Base-by-base conservation (phyloP, 163 green algal genomes). In the Chlamydomonas reinhardtii region DNA sequence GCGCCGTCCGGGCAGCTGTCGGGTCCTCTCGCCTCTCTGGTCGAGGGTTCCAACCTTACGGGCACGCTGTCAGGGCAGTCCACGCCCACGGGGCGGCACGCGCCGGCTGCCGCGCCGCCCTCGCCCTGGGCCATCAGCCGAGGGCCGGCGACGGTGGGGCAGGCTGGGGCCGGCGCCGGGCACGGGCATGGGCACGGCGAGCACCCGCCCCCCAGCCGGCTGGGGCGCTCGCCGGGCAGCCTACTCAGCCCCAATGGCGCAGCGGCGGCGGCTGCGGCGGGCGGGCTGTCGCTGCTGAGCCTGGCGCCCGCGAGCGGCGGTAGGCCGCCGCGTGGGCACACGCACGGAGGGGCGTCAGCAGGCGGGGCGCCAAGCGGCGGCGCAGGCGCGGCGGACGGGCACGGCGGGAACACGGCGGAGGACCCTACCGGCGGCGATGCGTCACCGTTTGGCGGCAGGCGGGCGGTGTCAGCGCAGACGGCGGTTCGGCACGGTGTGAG, bases 381-480 rank as follows among this genome's bases (percentile, higher is more conserved):
- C 29, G 48, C 56, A 15, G 29, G n/a, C n/a, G 5, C 56, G 31
- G 32, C 24, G 39, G 48, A 52, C 48, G 73, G 73, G 29, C 48
- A 24, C 43, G 12, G 34, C 27, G 35, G 35, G 14, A 35, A 27
- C 4, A 62, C 32, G 32, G 34, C 52, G 14, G 74, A 82, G 6
- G 74, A 82, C 32, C 24, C 37, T 27, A 54, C 27, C 11, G 37
- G 77, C 77, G 77, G 77, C 66, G 77, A 84, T 24, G 35, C 16
- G 2, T 85, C 79, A 25, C 69, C 79, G 25, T 85, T 85, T 14
- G 79, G 79, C 24, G 52, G 79, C 25, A 70, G 79, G 2, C 48
- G 79, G 14, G 79, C 79, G 16, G 17, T 80, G 35, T 87, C 81
- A 4, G 81, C 81, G 5, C 70, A 87, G 37, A 87, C 70, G 1